A percentile compares a stretch with the other conserved stretches of the same genome.
phyloP scores from a whole-genome alignment of 2,329 filamentous ascomycete species.

The Hypomyces perniciosus region DNA sequence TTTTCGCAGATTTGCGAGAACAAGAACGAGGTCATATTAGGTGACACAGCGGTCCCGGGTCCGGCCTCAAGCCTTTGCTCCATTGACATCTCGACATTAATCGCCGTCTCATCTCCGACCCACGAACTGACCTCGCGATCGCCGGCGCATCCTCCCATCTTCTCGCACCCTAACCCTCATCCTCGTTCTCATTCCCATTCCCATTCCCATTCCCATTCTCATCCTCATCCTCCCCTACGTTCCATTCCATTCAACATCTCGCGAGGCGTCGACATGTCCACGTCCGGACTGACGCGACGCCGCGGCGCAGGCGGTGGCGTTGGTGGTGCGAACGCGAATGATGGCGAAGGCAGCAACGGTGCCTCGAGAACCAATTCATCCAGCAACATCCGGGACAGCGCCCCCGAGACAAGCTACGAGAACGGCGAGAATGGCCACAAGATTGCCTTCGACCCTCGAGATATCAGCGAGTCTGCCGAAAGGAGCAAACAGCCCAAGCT shows the following conservation, averaged over 20 bases:
- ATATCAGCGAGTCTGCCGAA: slow-evolving; percentile 95
- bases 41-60: slow-evolving; percentile 3
- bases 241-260: slow-evolving; percentile 1
- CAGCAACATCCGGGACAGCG: slow-evolving; percentile 47
- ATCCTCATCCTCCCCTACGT: slow-evolving; percentile 1
- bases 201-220: background rate
- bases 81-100: slow-evolving; percentile 2
- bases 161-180: slow-evolving; percentile 4
- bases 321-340: slow-evolving; percentile 48
- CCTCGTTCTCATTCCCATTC: background rate
- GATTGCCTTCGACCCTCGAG: slow-evolving; percentile 94
- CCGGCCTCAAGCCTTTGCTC: background rate
- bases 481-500: slow-evolving; percentile 96
- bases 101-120: slow-evolving; percentile 10
- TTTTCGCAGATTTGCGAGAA: slow-evolving; percentile 13
- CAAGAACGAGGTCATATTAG: background rate
- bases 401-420: slow-evolving; percentile 79
- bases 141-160: slow-evolving; percentile 4
- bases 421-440: slow-evolving; percentile 94
- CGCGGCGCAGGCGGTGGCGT: slow-evolving; percentile 63
- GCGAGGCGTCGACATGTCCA: slow-evolving; percentile 27
- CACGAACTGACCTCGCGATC: slow-evolving; percentile 5
- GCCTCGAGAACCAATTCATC: slow-evolving; percentile 54
- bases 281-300: slow-evolving; percentile 56
- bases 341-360: slow-evolving; percentile 51